phyloP scores from a whole-genome alignment of 306 rosid species.

The Prunus salicina region DNA sequence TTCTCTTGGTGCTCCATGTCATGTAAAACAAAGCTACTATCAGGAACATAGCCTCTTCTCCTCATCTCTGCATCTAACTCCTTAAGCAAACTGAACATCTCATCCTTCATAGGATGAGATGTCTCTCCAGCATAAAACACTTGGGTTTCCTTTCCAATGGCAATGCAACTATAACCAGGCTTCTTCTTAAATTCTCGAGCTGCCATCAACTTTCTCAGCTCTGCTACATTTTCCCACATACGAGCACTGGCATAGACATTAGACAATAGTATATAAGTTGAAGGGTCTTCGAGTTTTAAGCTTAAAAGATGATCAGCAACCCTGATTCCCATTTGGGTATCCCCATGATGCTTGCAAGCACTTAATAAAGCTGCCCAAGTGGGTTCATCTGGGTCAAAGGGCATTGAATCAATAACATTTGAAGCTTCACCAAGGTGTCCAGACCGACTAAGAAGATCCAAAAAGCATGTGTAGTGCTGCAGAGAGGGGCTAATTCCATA shows the following conservation, averaged over 20 bases:
- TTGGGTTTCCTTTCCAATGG: constrained; percentile 65
- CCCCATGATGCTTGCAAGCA: constrained; percentile 70
- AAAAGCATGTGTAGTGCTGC: constrained; percentile 82
- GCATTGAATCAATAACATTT: constrained; percentile 53
- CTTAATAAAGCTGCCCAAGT: constrained; percentile 89
- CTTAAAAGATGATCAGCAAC: constrained; percentile 55
- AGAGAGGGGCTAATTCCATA: constrained; percentile 66
- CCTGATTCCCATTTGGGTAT: constrained; percentile 58
- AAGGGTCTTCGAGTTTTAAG: constrained; percentile 62
- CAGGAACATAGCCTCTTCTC: constrained; percentile 82
- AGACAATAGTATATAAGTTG: constrained; percentile 64
- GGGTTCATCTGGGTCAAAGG: constrained; percentile 75
- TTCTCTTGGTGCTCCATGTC: constrained; percentile 84
- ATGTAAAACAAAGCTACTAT: constrained; percentile 71
- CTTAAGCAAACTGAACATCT: constrained; percentile 50
- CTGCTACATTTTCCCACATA: constrained; percentile 73
- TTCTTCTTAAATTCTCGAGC: constrained; percentile 63
- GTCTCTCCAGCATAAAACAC: constrained; percentile 90
- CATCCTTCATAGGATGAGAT: constrained; percentile 67
- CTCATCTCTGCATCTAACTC: constrained; percentile 68
- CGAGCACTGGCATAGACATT: constrained; percentile 66
- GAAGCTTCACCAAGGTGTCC: constrained; percentile 89
- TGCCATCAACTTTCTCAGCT: constrained; percentile 62
- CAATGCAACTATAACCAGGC: constrained; percentile 81
- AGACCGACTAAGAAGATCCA: constrained; percentile 84